A percentile compares a stretch with the other conserved stretches of the same genome.
Conservation (phyloP, 305 asterid genomes). For the Fraxinus paxiana region DNA sequence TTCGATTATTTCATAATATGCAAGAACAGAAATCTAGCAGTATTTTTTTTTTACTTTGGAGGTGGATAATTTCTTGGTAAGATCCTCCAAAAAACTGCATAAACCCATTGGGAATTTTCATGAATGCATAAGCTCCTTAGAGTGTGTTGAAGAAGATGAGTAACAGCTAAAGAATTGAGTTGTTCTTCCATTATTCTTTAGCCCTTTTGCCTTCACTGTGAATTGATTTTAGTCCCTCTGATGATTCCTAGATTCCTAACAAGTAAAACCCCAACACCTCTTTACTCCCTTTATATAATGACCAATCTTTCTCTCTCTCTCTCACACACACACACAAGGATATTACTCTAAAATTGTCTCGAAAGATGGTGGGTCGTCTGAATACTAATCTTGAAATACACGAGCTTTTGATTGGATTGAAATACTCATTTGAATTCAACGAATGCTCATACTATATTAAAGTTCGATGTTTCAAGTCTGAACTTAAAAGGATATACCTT, state of each 20-base stretch:
- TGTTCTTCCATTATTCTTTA: conserved; percentile 66
- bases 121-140: conserved; percentile 86
- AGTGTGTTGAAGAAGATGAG: conserved; percentile 97
- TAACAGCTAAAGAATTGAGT: conserved; percentile 72
- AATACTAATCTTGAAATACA: background rate
- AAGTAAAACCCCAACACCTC: conserved; percentile 61
- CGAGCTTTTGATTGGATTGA: background rate
- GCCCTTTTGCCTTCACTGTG: background rate
- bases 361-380: background rate
- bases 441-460: background rate
- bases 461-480: background rate
- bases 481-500: background rate
- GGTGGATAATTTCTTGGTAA: conserved; percentile 97
- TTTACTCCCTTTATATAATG: conserved; percentile 67
- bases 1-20: background rate
- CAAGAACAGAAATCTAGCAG: background rate
- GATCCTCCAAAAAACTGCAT: conserved; percentile 98
- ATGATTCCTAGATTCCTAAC: conserved; percentile 35
- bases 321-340: background rate
- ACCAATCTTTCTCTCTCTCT: conserved; percentile 32
- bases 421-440: background rate
- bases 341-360: background rate
- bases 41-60: conserved; percentile 56
- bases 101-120: conserved; percentile 95
- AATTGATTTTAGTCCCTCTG: conserved; percentile 5